Conservation (phyloP, 768 basidiomycete species). For the Tricholoma sp. region DNA sequence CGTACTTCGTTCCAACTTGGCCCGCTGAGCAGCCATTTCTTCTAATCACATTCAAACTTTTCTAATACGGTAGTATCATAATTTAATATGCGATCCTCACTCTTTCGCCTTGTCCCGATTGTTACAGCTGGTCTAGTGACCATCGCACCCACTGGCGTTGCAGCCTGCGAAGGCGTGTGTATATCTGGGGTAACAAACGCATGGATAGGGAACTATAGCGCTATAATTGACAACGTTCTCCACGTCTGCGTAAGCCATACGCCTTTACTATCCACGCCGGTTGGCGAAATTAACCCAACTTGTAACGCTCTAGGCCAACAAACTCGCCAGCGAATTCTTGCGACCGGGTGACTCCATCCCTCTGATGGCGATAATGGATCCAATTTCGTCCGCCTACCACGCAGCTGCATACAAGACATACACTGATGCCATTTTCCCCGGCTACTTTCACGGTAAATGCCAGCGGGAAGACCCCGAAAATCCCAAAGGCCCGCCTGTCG, state of each 20-base stretch:
- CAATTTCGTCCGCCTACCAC: constrained; percentile 43
- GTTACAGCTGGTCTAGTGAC: constrained; percentile 16
- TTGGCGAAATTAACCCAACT: background rate
- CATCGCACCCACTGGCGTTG: constrained; percentile 31
- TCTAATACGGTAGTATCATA: background rate
- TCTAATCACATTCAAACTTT: background rate
- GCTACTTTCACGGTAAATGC: constrained; percentile 78
- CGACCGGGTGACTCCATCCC: constrained; percentile 7
- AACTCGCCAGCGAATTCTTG: constrained; percentile 8
- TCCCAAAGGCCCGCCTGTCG: constrained; percentile 21
- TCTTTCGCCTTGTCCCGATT: constrained; percentile 11
- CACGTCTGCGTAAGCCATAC: constrained; percentile 35
- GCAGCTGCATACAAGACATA: constrained; percentile 38
- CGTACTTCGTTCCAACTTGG: background rate
- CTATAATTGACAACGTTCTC: constrained; percentile 34
- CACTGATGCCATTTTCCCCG: constrained; percentile 57
- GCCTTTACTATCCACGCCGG: background rate
- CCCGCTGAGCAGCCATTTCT: constrained; percentile 7
- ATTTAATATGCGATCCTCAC: constrained; percentile 13
- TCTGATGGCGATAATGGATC: constrained; percentile 33
- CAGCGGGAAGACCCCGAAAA: constrained; percentile 35
- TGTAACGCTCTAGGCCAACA: constrained; percentile 4
- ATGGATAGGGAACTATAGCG: constrained; percentile 45
- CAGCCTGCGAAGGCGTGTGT: constrained; percentile 69
- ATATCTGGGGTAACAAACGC: constrained; percentile 55